phyloP scores from a whole-genome alignment of 306 rosid species.

The Begonia peltatifolia region DNA sequence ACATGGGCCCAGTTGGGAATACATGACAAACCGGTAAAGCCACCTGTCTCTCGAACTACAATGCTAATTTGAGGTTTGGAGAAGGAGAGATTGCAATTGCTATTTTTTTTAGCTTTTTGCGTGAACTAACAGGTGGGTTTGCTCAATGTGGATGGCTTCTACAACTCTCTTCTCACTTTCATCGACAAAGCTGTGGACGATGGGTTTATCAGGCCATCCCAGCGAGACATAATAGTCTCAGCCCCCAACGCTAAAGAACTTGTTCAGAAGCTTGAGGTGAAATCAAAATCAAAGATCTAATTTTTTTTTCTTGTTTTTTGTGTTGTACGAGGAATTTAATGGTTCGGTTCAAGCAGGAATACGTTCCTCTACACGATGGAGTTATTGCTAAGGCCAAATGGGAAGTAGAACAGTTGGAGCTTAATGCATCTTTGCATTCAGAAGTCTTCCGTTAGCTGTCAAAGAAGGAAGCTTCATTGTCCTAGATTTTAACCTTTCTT shows the following conservation, averaged over 20 bases:
- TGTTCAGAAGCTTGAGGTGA: slow-evolving; percentile 16
- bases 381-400: slow-evolving; percentile 14
- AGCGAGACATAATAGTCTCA: slow-evolving; percentile 14
- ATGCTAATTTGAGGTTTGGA: not conserved
- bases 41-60: not conserved
- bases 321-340: no score
- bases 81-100: not conserved
- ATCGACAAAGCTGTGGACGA: slow-evolving; percentile 21
- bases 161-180: slow-evolving; percentile 17
- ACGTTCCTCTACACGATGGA: slow-evolving; percentile 11
- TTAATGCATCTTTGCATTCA: slow-evolving; percentile 10
- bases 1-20: slow-evolving; percentile 27
- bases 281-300: not conserved
- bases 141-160: slow-evolving; percentile 21
- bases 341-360: slow-evolving; percentile 4
- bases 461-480: no score
- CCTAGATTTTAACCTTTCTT: no score
- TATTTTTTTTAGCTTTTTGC: not conserved
- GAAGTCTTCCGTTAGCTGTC: slow-evolving; percentile 9
- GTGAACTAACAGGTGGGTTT: slow-evolving; percentile 13
- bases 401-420: slow-evolving; percentile 18
- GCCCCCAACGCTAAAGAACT: slow-evolving; percentile 16
- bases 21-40: slow-evolving; percentile 18
- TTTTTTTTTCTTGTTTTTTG: not conserved
- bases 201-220: slow-evolving; percentile 18